These are phyloP conservation scores for Populus trichocarpa DNA, from an alignment of 441 rosid species.

Conservation along the genomic window DNA sequence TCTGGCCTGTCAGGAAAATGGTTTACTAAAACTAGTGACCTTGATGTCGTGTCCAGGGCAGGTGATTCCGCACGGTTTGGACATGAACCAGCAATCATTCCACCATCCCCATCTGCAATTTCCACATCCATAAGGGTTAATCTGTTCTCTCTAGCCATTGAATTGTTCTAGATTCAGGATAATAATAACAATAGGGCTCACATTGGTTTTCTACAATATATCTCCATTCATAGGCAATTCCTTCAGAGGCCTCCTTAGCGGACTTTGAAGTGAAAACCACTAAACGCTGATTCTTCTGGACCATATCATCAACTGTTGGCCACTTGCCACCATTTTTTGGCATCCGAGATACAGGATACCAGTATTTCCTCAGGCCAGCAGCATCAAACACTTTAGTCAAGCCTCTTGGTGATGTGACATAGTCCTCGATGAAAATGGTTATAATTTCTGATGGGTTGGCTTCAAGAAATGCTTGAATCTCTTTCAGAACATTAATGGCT, in stretches of 20 bases:
- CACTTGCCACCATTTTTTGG: conserved; percentile 78
- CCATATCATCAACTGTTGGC: conserved; percentile 89
- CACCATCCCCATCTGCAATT: conserved; percentile 68
- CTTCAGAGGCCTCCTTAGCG: conserved; percentile 79
- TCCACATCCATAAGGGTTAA: not conserved
- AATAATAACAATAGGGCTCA: conserved; percentile 20
- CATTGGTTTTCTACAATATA: conserved; percentile 85
- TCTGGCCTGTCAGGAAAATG: conserved; percentile 63
- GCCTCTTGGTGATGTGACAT: conserved; percentile 68
- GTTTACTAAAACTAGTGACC: conserved; percentile 64
- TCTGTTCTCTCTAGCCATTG: not conserved
- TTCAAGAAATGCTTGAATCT: conserved; percentile 65
- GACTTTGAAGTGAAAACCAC: conserved; percentile 81
- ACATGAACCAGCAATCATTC: conserved; percentile 69
- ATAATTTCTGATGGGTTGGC: conserved; percentile 77
- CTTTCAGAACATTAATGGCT: conserved; percentile 68
- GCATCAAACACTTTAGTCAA: conserved; percentile 73
- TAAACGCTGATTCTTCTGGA: conserved; percentile 68
- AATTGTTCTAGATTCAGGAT: not conserved
- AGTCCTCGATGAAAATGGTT: conserved; percentile 88
- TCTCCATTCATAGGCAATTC: conserved; percentile 83
- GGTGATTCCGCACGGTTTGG: conserved; percentile 73
- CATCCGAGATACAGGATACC: conserved; percentile 74
- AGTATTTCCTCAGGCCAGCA: conserved; percentile 68
- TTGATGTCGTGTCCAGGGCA: conserved; percentile 53